These are phyloP conservation scores for Verticillium dahliae DNA, from an alignment of 2,329 filamentous ascomycete species.

Conservation along the genomic window DNA sequence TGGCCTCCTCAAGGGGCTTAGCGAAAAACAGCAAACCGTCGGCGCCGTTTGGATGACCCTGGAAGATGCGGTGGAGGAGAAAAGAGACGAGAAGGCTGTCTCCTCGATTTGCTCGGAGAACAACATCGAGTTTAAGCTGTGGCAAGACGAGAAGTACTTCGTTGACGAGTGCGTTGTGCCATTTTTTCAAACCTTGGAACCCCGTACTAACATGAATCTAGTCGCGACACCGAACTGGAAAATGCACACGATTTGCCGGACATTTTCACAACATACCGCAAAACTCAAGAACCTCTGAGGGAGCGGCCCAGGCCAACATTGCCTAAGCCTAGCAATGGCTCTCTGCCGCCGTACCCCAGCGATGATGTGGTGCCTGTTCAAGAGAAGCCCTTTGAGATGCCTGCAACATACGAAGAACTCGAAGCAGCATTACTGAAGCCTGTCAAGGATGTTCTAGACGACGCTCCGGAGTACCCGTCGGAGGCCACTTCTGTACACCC, in stretches of 20 bases:
- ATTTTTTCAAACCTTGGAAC: not conserved
- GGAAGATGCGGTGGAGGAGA: constrained; percentile 65
- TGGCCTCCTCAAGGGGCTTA: constrained; percentile 45
- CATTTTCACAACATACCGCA: constrained; percentile 69
- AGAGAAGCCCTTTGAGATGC: constrained; percentile 55
- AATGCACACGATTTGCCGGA: constrained; percentile 58
- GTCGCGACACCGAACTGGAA: constrained; percentile 58
- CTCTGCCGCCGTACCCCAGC: constrained; percentile 52
- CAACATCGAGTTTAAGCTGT: constrained; percentile 55
- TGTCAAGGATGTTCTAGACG: constrained; percentile 40
- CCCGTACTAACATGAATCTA: constrained; percentile 21
- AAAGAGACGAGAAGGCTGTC: constrained; percentile 53
- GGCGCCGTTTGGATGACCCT: constrained; percentile 67
- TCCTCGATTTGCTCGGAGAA: constrained; percentile 43
- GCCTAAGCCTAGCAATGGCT: constrained; percentile 39
- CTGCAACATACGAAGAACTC: constrained; percentile 45
- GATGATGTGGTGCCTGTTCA: constrained; percentile 48
- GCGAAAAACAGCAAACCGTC: constrained; percentile 37
- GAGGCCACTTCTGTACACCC: constrained; percentile 55
- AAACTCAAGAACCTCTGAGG: constrained; percentile 64
- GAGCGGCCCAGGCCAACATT: constrained; percentile 53
- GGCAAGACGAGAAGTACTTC: constrained; percentile 71
- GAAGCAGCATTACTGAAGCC: constrained; percentile 51
- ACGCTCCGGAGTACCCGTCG: constrained; percentile 46
- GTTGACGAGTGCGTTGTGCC: constrained; percentile 64